These are phyloP conservation scores for Paramecium octaurelia DNA, from an alignment of 73 alveolate species.

Conservation along the genomic window DNA sequence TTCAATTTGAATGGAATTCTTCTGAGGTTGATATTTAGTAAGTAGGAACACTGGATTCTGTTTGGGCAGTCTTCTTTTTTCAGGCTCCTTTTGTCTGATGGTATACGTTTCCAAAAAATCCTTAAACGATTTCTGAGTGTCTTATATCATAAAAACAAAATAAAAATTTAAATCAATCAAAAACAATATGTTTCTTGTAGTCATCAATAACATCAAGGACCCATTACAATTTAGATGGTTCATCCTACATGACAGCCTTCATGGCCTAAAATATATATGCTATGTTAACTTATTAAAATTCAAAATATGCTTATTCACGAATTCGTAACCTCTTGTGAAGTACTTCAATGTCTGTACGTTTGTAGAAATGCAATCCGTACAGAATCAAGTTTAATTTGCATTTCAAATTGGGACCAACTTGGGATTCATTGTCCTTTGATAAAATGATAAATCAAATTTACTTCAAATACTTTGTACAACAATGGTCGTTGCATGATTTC, in stretches of 20 bases:
- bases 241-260: not conserved
- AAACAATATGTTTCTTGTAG: slow-evolving; percentile 24
- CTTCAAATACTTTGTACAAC: not conserved
- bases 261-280: not conserved
- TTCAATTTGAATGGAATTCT: not conserved
- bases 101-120: not conserved
- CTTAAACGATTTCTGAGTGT: not conserved
- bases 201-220: slow-evolving; percentile 26
- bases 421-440: not conserved
- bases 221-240: slow-evolving; percentile 2
- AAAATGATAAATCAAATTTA: not conserved
- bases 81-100: not conserved
- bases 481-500: not conserved
- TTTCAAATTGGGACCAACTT: not conserved
- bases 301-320: slow-evolving; percentile 21
- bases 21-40: not conserved
- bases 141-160: not conserved
- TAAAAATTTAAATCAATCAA: not conserved
- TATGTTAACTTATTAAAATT: not conserved
- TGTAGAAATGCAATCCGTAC: slow-evolving; percentile 8
- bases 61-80: not conserved
- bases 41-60: not conserved
- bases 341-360: slow-evolving; percentile 29
- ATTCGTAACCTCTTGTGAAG: not conserved
- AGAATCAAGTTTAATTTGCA: slow-evolving; percentile 25